Conservation (phyloP, 345 rosid species). For the Populus tremula region DNA sequence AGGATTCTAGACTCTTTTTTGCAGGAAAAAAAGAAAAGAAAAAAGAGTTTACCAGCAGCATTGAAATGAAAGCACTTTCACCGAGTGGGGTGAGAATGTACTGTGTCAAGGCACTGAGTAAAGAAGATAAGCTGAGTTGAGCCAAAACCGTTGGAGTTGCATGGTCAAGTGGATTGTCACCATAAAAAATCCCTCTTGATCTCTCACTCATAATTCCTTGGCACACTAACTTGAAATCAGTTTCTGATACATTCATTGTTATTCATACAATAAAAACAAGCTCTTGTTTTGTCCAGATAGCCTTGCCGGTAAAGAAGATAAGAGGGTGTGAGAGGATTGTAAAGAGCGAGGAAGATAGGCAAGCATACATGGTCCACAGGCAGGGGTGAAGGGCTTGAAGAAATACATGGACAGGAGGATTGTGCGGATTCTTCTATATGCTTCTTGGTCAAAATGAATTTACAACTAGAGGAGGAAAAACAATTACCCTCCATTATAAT, state of each 20-base stretch:
- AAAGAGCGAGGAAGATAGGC: not conserved
- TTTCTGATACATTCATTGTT: not conserved
- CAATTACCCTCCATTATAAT: not conserved
- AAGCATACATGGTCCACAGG: not conserved
- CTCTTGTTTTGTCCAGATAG: not conserved
- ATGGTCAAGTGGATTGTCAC: conserved; percentile 2
- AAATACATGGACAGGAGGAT: conserved; percentile 11
- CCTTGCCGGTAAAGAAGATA: not conserved
- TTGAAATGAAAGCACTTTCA: conserved; percentile 23
- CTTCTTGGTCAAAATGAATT: not conserved
- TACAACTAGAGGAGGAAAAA: not conserved
- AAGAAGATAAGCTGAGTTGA: conserved; percentile 11
- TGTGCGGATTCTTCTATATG: conserved; percentile 4
- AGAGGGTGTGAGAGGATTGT: not conserved
- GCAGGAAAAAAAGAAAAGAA: not conserved
- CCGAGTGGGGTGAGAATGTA: conserved; percentile 26
- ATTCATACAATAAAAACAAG: too few species aligned
- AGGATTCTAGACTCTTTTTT: not conserved
- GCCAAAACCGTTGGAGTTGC: conserved; percentile 3
- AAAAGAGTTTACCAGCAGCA: conserved; percentile 17
- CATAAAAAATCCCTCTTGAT: conserved; percentile 6
- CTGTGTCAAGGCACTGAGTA: conserved; percentile 8
- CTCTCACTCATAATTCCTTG: not conserved
- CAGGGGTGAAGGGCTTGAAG: not conserved
- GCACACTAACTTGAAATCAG: not conserved